These are phyloP conservation scores for Polychytrium aggregatum DNA, from an alignment of 192 early-diverging fungal species.

Conservation along the genomic window DNA sequence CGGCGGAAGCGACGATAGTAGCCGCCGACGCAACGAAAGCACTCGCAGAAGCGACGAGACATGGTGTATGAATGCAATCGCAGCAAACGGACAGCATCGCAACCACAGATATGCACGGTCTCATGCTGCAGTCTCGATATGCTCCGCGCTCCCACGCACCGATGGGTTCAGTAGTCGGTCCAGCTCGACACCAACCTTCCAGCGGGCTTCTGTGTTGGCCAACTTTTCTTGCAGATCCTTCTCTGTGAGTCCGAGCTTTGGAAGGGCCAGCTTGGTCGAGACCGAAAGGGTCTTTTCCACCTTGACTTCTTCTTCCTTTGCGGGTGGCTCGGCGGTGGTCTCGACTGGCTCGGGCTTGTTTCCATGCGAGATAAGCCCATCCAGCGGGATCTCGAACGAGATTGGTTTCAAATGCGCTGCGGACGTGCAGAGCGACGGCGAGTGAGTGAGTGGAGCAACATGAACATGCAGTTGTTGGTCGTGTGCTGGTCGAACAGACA, in stretches of 20 bases:
- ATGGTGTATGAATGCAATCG: too few species aligned
- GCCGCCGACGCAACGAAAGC: too few species aligned
- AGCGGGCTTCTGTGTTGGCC: slow-evolving; percentile 34
- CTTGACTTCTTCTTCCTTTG: too few species aligned
- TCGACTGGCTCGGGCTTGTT: slow-evolving; percentile 4
- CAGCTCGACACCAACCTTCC: slow-evolving; percentile 33
- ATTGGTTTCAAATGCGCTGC: slow-evolving; percentile 19
- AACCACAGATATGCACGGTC: too few species aligned
- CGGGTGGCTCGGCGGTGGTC: neutral
- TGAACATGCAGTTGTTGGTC: neutral
- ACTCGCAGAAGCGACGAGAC: too few species aligned
- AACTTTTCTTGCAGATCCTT: slow-evolving; percentile 31
- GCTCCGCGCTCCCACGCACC: too few species aligned
- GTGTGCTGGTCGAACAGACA: neutral
- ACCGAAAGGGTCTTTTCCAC: too few species aligned
- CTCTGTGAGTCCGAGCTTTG: slow-evolving; percentile 24
- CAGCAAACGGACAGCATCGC: too few species aligned
- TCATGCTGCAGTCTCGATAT: too few species aligned
- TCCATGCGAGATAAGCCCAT: neutral
- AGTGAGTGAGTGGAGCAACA: neutral
- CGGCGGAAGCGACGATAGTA: too few species aligned
- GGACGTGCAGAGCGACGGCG: neutral
- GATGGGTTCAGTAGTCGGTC: slow-evolving; percentile 18
- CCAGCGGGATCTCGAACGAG: slow-evolving; percentile 41
- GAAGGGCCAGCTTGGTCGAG: slow-evolving; percentile 23